These are phyloP conservation scores for Pythium brassicae DNA, from an alignment of 352 stramenopile species.

Conservation along the genomic window DNA sequence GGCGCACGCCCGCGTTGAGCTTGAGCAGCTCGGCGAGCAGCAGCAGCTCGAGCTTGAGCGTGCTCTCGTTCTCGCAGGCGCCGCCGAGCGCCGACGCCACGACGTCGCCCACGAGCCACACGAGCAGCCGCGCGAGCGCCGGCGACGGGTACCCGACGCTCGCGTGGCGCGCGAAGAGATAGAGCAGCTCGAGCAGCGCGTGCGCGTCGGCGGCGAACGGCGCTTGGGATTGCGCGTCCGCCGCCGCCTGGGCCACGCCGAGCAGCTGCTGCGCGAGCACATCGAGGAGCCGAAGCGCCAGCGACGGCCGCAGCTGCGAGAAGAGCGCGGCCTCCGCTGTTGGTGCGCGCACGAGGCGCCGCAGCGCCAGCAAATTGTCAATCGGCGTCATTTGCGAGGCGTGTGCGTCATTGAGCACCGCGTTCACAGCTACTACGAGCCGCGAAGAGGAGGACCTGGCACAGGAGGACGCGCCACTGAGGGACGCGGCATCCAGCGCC, in stretches of 20 bases:
- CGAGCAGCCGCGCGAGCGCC: slow-evolving; percentile 57
- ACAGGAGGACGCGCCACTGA: neutral
- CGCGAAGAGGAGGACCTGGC: slow-evolving; percentile 17
- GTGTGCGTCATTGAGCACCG: slow-evolving; percentile 23
- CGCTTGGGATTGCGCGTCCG: slow-evolving; percentile 20
- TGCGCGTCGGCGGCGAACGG: slow-evolving; percentile 7
- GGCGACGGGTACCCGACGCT: slow-evolving; percentile 71
- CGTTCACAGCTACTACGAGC: slow-evolving; percentile 28
- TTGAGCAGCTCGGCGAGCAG: slow-evolving; percentile 66
- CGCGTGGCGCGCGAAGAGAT: slow-evolving; percentile 45
- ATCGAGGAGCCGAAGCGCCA: slow-evolving; percentile 56
- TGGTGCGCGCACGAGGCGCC: slow-evolving; percentile 36
- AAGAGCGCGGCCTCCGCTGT: slow-evolving; percentile 40
- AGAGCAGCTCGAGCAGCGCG: slow-evolving; percentile 52
- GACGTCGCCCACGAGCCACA: slow-evolving; percentile 54
- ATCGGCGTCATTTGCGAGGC: slow-evolving; percentile 14
- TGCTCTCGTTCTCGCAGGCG: slow-evolving; percentile 35
- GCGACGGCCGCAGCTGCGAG: slow-evolving; percentile 30
- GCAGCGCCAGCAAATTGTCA: slow-evolving; percentile 31
- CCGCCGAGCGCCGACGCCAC: slow-evolving; percentile 34
- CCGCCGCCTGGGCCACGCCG: slow-evolving; percentile 13
- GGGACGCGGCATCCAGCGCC: slow-evolving; percentile 34
- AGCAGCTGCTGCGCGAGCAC: slow-evolving; percentile 51
- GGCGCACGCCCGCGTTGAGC: slow-evolving; percentile 61
- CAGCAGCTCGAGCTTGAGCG: slow-evolving; percentile 68